These are phyloP conservation scores for Cadophora sp. DNA, from an alignment of 2,329 filamentous ascomycete genomes.

Conservation along the genomic window DNA sequence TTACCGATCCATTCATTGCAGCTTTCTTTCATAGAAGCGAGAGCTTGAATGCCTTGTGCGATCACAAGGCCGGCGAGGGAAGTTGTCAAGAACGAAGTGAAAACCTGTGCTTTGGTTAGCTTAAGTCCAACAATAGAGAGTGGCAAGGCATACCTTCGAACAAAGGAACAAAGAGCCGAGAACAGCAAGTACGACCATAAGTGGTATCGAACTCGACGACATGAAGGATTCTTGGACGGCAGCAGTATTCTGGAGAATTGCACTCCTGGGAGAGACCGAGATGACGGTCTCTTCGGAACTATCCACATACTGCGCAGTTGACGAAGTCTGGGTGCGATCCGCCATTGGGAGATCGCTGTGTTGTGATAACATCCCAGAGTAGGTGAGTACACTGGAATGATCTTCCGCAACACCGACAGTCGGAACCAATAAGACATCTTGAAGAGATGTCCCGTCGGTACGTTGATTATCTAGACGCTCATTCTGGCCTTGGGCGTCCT, in stretches of 20 bases:
- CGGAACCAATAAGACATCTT: background rate
- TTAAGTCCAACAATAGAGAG: background rate
- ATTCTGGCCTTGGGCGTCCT: background rate
- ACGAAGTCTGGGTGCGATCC: background rate
- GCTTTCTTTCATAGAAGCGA: constrained; percentile 1
- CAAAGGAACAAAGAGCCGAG: constrained; percentile 11
- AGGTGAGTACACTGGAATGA: background rate
- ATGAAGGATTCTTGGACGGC: background rate
- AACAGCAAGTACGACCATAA: constrained; percentile 10
- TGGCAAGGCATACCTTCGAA: constrained; percentile 7
- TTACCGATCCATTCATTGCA: constrained; percentile 16
- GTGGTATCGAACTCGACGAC: constrained; percentile 1
- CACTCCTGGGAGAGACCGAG: background rate
- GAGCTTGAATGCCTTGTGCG: background rate
- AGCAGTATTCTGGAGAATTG: constrained; percentile 2
- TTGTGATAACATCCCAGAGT: background rate
- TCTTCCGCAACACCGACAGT: background rate
- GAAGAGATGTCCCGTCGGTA: background rate
- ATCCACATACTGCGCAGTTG: constrained; percentile 1
- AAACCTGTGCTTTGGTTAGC: constrained; percentile 4
- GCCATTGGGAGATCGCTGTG: background rate
- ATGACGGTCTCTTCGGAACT: background rate
- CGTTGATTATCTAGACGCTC: background rate
- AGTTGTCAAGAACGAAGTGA: background rate
- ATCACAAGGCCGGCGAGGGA: background rate